Base-by-base conservation (phyloP, 2,329 filamentous ascomycete species). In the Colletotrichum tanaceti region DNA sequence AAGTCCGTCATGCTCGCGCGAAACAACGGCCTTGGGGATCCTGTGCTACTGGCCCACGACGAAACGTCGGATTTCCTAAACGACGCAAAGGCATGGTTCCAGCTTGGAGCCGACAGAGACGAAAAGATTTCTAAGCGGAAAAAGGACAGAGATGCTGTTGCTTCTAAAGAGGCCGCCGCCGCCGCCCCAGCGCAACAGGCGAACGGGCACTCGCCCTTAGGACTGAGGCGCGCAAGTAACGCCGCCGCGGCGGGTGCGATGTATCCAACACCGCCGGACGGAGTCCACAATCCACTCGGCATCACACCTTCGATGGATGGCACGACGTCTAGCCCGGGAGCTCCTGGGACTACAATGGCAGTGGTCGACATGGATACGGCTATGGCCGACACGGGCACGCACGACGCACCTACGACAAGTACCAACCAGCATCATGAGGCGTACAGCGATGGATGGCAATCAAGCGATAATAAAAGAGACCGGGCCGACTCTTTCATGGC, bases 241-340 rank as follows among this genome's bases (percentile, higher is more conserved):
- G 78, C 80, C 7, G 76, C 80, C 14, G 78, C 80, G 6, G 78
- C 82, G 28, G 85, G 86, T 49, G 84, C 86, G 2, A 88, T 93
- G 78, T 93, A 93, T 75, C 90, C 89, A 10, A 93, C 91, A 6
- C 91, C 91, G 2, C 91, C 91, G 13, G 90, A 92, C 74, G 89
- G 84, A 16, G 79, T 90, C 20, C 88, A 88, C 47, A 82, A 83
- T 59, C 78, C 80, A 2, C 77, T 83, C 11, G 88, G 84, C 3
- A 81, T 85, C 7, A 87, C 86, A 0, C 85, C 87, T 4, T 85
- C 85, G 1, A 82, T 89, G 61, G 88, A 90, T 65, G 85, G 84
- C 5, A 82, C 81, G 2, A 79, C 81, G 1, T 86, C 86, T 2
- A 90, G 88, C 60, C 88, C 89, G 0, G 84, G 81, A 4, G 86